Conservation (phyloP, 768 basidiomycete genomes). For the Pleurotus cornucopiae region DNA sequence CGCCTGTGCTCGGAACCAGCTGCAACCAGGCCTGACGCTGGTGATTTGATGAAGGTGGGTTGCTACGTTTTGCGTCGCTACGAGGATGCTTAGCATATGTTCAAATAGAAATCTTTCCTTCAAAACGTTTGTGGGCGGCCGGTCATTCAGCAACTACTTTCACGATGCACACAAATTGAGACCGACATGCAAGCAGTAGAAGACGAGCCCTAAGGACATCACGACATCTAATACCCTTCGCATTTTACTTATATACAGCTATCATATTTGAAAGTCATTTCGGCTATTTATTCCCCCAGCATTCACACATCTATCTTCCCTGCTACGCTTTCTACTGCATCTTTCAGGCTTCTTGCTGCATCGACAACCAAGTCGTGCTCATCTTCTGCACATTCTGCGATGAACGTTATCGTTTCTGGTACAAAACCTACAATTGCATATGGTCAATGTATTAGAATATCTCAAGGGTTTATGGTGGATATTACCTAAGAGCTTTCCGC, state of each 20-base stretch:
- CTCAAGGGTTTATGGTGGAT: not conserved
- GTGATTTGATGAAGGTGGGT: constrained; percentile 56
- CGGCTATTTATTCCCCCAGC: constrained; percentile 17
- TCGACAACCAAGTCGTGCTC: constrained; percentile 81
- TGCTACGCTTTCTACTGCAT: constrained; percentile 66
- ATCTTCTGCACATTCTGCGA: constrained; percentile 84
- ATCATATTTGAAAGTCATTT: constrained; percentile 1
- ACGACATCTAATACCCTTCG: constrained; percentile 1
- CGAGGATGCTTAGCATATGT: not conserved
- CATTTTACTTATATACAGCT: constrained; percentile 8
- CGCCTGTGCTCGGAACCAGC: constrained; percentile 61
- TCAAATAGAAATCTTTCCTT: constrained; percentile 53
- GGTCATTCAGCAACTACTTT: constrained; percentile 63
- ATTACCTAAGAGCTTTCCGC: constrained; percentile 72
- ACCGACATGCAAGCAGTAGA: constrained; percentile 29
- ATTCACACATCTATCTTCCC: constrained; percentile 52
- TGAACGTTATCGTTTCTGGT: constrained; percentile 80
- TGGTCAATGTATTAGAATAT: not conserved
- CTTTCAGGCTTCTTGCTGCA: constrained; percentile 63
- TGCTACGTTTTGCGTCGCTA: not conserved
- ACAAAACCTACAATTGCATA: constrained; percentile 52
- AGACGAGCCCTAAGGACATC: constrained; percentile 13
- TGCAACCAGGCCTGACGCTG: constrained; percentile 48
- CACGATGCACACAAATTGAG: constrained; percentile 67
- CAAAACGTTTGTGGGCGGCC: constrained; percentile 64